These are phyloP conservation scores for Nicotiana knightiana DNA, from an alignment of 257 asterid species.

Conservation along the genomic window DNA sequence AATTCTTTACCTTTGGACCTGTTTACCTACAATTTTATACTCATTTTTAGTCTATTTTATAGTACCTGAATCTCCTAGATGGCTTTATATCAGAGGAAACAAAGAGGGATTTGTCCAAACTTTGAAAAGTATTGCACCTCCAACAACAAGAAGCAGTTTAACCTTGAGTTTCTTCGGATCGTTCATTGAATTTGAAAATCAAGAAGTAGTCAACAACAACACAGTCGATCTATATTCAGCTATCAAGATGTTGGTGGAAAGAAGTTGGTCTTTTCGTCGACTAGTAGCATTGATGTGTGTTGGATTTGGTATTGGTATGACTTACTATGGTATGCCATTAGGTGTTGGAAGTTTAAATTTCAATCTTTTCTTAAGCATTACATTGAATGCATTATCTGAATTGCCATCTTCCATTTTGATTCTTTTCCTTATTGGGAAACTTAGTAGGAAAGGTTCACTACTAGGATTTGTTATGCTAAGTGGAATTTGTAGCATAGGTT, in stretches of 20 bases:
- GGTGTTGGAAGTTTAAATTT: slow-evolving; percentile 39
- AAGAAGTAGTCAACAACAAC: too few species aligned
- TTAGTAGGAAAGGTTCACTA: slow-evolving; percentile 28
- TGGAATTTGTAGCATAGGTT: slow-evolving; percentile 41
- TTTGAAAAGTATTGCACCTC: too few species aligned
- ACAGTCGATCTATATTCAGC: slow-evolving; percentile 35
- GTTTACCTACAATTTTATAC: slow-evolving; percentile 38
- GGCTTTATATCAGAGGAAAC: slow-evolving; percentile 55
- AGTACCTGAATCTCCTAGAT: slow-evolving; percentile 58
- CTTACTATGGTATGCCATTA: slow-evolving; percentile 65
- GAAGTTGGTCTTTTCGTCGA: slow-evolving; percentile 43
- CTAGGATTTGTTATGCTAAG: slow-evolving; percentile 32
- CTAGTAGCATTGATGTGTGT: slow-evolving; percentile 37
- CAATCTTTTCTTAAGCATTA: slow-evolving; percentile 45
- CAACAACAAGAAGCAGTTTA: too few species aligned
- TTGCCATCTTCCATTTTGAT: slow-evolving; percentile 47
- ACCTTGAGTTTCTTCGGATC: too few species aligned
- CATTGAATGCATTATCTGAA: slow-evolving; percentile 47
- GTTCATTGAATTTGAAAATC: too few species aligned
- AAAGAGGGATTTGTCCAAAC: slow-evolving; percentile 28
- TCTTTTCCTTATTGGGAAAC: slow-evolving; percentile 28
- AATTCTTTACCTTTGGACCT: slow-evolving; percentile 43
- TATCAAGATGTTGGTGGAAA: slow-evolving; percentile 28
- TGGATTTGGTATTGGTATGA: slow-evolving; percentile 50
- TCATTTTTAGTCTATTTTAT: slow-evolving; percentile 17